phyloP scores from a whole-genome alignment of 2,329 filamentous ascomycete genomes.

The Colletotrichum euphorbiae region DNA sequence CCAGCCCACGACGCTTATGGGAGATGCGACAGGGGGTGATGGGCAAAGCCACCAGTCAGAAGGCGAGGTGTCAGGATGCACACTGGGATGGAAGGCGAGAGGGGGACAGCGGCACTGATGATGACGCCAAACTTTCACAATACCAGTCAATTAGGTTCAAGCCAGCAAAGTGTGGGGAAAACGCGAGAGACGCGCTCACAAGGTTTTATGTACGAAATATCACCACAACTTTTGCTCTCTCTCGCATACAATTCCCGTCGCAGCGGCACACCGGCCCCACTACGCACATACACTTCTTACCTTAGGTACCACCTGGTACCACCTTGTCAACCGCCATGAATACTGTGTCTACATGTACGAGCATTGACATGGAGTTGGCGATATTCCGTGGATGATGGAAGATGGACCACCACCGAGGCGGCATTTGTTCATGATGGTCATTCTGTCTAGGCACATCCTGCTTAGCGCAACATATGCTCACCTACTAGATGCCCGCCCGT shows the following conservation, averaged over 20 bases:
- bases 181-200: conserved; percentile 23
- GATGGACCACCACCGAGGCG: conserved; percentile 23
- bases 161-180: conserved; percentile 23
- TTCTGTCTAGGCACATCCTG: conserved; percentile 1
- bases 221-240: no score
- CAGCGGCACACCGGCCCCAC: conserved; percentile 20
- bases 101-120: conserved; percentile 9
- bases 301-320: no score
- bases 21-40: conserved; percentile 34
- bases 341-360: no score
- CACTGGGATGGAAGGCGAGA: not conserved
- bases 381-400: conserved; percentile 19
- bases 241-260: not conserved
- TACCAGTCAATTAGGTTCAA: not conserved
- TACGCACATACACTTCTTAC: conserved; percentile 18
- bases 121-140: conserved; percentile 38
- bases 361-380: conserved; percentile 6
- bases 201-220: conserved; percentile 28
- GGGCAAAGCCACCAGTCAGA: conserved; percentile 12
- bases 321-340: not conserved
- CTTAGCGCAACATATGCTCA: not conserved
- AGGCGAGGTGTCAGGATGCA: not conserved
- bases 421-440: conserved; percentile 31
- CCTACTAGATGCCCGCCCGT: no score
- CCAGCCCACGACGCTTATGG: conserved; percentile 35